Evolutionary conservation across 495 filamentous ascomycete genomes (phyloP), one percentile per base, ranked within the genome.

Genomic region (Penicillium malachiteum): DNA sequence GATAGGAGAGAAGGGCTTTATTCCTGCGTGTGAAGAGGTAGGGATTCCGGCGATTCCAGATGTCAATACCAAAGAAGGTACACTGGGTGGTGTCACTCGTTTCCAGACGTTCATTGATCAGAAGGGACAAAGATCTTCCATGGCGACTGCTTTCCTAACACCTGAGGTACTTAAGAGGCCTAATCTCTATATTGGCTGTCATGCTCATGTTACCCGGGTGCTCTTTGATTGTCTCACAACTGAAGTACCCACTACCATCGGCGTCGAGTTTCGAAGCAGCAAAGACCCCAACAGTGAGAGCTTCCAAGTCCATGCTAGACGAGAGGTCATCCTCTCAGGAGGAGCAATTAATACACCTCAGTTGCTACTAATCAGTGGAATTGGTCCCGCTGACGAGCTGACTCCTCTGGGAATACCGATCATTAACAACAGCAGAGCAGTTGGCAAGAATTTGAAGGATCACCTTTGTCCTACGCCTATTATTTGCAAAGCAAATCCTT

Each of bases 361-460:
- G 49, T 48, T 71, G 1, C 59, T 77, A 35, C 64, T 69, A 54
- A 58, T 74, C 26, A 71, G 68, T n/a, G 74, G 74, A 14, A 66
- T 77, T 31, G 72, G 74, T 44, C 55, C 48, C 0, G 51, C 56
- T 16, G 63, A 66, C 2, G 73, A 82, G 52, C 73, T 63, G n/a
- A 40, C 52, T 7, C 12, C 18, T 14, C 56, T 59, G 50, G 52
- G 43, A 31, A 56, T 63, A 18, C 56, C 55, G 8, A 39, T 63
- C 13, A n/a, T 63, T 3, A n/a, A 43, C 8, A 56, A 49, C 10
- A 62, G 44, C 10, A 34, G 37, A 5, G 55, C 59, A 7, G 63
- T 65, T 2, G 59, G 63, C 3, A 43, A 44, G 6, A 57, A 66
- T 21, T 30, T 66, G 34, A 63, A 63, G 32, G 63, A 66, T 18